Percentiles rank a stretch among this genome's conserved stretches.
Conservation (phyloP, 148 eudicot genomes). For the Dianthus caryophyllus region DNA sequence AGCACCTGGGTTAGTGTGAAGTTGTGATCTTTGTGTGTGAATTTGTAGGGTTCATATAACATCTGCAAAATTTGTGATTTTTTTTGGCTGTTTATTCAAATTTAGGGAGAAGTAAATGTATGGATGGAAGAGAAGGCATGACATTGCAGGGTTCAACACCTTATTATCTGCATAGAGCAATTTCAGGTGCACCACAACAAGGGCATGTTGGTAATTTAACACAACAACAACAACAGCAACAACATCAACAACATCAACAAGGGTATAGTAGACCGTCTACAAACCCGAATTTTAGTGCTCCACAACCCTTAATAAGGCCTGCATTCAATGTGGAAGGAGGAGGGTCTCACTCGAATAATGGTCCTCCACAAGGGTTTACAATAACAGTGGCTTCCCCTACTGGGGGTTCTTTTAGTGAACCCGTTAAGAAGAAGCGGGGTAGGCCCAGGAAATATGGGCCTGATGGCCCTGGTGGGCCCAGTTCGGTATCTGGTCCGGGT, state of each 20-base stretch:
- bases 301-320: slow-evolving; percentile 31
- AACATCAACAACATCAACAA: slow-evolving; percentile 13
- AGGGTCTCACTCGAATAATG: slow-evolving; percentile 30
- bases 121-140: slow-evolving; percentile 57
- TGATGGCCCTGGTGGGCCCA: slow-evolving; percentile 48
- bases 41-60: slow-evolving; percentile 11
- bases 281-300: slow-evolving; percentile 35
- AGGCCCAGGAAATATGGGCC: slow-evolving; percentile 93
- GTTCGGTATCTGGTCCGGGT: slow-evolving; percentile 17
- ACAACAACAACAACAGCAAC: slow-evolving; percentile 15
- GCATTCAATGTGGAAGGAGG: slow-evolving; percentile 39
- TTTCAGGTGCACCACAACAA: slow-evolving; percentile 19
- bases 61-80: neutral
- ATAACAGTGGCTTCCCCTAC: slow-evolving; percentile 34
- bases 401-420: slow-evolving; percentile 44
- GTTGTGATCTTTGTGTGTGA: neutral
- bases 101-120: slow-evolving; percentile 34
- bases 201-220: slow-evolving; percentile 29
- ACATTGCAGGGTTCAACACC: slow-evolving; percentile 44
- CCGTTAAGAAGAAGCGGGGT: slow-evolving; percentile 88
- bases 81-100: slow-evolving; percentile 1
- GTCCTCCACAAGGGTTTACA: slow-evolving; percentile 45
- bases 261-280: slow-evolving; percentile 40
- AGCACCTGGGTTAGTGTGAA: slow-evolving; percentile 23
- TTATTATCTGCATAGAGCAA: slow-evolving; percentile 38